Conservation (phyloP, 163 green algal species). For the Volvox carteri region DNA sequence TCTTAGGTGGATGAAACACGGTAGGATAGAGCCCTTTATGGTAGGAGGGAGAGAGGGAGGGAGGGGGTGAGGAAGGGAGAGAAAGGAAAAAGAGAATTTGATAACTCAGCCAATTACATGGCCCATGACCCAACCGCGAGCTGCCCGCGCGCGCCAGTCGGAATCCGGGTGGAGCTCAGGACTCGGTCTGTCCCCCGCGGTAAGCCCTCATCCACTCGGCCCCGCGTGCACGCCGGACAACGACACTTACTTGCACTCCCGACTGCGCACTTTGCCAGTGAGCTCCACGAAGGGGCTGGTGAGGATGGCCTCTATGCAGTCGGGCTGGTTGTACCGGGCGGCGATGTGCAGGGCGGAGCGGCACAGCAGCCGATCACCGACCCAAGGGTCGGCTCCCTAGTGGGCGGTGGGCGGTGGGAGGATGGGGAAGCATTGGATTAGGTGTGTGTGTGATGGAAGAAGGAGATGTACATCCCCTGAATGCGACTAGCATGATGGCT, state of each 20-base stretch:
- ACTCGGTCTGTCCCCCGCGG: too few relatives aligned
- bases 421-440: neutral
- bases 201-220: too few relatives aligned
- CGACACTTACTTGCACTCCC: conserved; percentile 37
- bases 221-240: too few relatives aligned
- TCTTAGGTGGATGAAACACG: too few relatives aligned
- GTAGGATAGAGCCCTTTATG: too few relatives aligned
- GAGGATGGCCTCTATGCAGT: conserved; percentile 38
- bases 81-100: neutral
- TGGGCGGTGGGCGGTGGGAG: neutral
- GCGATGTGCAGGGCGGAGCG: conserved; percentile 22
- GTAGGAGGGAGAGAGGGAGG: neutral
- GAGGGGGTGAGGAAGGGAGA: neutral
- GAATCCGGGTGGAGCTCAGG: too few relatives aligned
- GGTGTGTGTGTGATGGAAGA: neutral
- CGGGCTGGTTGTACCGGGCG: neutral
- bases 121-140: too few relatives aligned
- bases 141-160: too few relatives aligned
- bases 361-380: conserved; percentile 18
- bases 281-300: conserved; percentile 6
- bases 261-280: neutral
- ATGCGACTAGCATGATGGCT: too few relatives aligned
- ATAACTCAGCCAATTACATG: neutral
- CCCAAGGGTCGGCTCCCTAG: conserved; percentile 43
- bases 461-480: neutral